Percentiles rank a stretch among this genome's conserved stretches.
Conservation (phyloP, 495 filamentous ascomycete genomes). For the Hypoxylon cercidicola region DNA sequence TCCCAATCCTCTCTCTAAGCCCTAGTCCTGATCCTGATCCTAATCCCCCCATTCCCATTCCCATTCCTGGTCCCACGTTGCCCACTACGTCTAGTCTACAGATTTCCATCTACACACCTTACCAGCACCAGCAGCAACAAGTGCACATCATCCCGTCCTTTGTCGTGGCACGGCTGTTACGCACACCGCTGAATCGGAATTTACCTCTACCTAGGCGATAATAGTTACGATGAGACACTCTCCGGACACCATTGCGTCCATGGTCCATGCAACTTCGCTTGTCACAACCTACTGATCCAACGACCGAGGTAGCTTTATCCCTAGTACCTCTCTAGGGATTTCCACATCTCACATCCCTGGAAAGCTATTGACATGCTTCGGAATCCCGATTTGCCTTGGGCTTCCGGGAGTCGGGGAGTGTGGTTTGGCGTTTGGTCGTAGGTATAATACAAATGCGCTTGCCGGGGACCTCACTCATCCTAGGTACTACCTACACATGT, state of each 20-base stretch:
- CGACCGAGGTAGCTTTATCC: constrained; percentile 38
- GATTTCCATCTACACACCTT: constrained; percentile 10
- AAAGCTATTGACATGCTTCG: constrained; percentile 15
- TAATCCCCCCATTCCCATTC: too few species aligned
- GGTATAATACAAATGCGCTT: constrained; percentile 31
- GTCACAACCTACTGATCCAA: constrained; percentile 44
- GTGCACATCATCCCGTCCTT: too few species aligned
- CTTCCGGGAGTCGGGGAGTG: too few species aligned
- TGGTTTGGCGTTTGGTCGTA: constrained; percentile 39
- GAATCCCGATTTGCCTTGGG: constrained; percentile 21
- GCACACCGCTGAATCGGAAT: constrained; percentile 38
- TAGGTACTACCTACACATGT: too few species aligned
- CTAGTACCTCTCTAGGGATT: too few species aligned
- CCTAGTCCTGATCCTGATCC: too few species aligned
- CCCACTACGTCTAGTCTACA: constrained; percentile 22
- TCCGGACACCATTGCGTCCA: constrained; percentile 36
- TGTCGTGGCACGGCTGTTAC: constrained; percentile 34
- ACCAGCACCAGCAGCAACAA: too few species aligned
- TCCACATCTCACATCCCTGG: constrained; percentile 10
- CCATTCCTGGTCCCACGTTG: constrained; percentile 32
- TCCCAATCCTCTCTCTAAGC: too few species aligned
- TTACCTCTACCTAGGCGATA: constrained; percentile 18
- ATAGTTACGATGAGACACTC: constrained; percentile 19
- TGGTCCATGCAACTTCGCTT: constrained; percentile 49
- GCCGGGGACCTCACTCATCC: neutral